phyloP scores from a whole-genome alignment of 192 early-diverging fungal species.

The Umbelopsis sp. region DNA sequence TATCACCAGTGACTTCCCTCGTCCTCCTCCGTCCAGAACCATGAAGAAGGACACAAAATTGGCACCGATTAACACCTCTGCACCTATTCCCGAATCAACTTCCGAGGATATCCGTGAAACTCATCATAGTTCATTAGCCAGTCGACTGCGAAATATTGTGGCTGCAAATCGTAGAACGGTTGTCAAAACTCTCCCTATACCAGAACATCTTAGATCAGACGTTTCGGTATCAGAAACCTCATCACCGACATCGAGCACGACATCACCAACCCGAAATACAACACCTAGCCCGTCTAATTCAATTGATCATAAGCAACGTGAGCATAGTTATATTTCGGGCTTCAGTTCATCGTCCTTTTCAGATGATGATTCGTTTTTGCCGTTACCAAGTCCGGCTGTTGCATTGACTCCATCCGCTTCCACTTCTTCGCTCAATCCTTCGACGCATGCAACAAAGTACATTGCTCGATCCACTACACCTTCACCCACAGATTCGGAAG shows the following conservation, averaged over 20 bases:
- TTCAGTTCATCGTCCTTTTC: conserved; percentile 17
- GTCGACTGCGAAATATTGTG: conserved; percentile 10
- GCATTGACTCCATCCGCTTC: conserved; percentile 3
- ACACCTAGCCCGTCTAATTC: conserved; percentile 16
- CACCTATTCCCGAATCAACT: background rate
- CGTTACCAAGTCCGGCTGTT: conserved; percentile 30
- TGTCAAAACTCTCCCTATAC: background rate
- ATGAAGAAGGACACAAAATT: background rate
- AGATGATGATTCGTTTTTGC: conserved; percentile 30
- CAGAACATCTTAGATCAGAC: conserved; percentile 14
- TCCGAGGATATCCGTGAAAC: background rate
- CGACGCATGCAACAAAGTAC: background rate
- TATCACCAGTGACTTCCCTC: background rate
- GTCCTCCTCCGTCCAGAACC: conserved; percentile 8
- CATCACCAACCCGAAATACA: background rate
- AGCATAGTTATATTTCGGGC: background rate
- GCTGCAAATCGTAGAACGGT: conserved; percentile 10
- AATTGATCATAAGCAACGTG: conserved; percentile 10
- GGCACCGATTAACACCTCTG: background rate
- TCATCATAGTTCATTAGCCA: conserved; percentile 2
- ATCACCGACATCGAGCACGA: background rate
- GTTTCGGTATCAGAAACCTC: background rate
- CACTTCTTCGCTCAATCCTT: background rate
- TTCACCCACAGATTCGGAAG: conserved; percentile 4
- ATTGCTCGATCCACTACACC: background rate